phyloP scores from a whole-genome alignment of 345 rosid genomes.

The Salix arbutifolia region DNA sequence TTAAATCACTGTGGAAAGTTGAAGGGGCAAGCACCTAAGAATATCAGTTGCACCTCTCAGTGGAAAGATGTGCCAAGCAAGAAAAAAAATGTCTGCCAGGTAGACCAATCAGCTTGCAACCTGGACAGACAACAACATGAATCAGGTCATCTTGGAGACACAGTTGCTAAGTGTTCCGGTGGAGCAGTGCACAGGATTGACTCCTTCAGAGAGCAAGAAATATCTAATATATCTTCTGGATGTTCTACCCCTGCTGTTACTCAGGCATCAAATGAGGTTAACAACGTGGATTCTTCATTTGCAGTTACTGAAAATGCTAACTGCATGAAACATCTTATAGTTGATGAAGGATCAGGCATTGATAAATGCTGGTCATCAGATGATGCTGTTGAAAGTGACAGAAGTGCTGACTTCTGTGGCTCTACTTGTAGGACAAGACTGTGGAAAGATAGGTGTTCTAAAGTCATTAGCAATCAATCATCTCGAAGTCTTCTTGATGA shows the following conservation, averaged over 20 bases:
- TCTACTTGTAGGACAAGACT: constrained; percentile 16
- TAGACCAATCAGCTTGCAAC: constrained; percentile 13
- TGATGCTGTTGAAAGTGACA: constrained; percentile 43
- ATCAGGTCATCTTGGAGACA: constrained; percentile 19
- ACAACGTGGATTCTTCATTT: constrained; percentile 29
- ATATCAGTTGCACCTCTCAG: constrained; percentile 20
- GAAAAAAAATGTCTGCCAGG: constrained; percentile 21
- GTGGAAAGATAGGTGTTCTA: constrained; percentile 14
- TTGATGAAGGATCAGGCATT: constrained; percentile 47
- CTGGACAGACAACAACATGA: constrained; percentile 18
- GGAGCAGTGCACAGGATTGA: constrained; percentile 18
- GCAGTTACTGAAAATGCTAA: constrained; percentile 25
- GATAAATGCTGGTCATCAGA: constrained; percentile 52
- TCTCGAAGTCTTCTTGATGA: constrained; percentile 49
- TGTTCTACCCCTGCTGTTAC: constrained; percentile 41
- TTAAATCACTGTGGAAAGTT: constrained; percentile 15
- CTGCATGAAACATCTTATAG: constrained; percentile 21
- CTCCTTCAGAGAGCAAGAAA: constrained; percentile 30
- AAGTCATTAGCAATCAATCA: constrained; percentile 18
- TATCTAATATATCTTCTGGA: constrained; percentile 45
- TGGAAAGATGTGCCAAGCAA: constrained; percentile 49
- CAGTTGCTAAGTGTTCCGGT: constrained; percentile 14
- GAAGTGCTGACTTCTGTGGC: constrained; percentile 33
- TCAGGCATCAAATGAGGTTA: constrained; percentile 34
- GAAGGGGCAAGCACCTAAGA: constrained; percentile 14